Evolutionary conservation across 768 basidiomycete species (phyloP), one percentile per base, ranked within the genome.

Genomic region (Hirschioporus abietinus): DNA sequence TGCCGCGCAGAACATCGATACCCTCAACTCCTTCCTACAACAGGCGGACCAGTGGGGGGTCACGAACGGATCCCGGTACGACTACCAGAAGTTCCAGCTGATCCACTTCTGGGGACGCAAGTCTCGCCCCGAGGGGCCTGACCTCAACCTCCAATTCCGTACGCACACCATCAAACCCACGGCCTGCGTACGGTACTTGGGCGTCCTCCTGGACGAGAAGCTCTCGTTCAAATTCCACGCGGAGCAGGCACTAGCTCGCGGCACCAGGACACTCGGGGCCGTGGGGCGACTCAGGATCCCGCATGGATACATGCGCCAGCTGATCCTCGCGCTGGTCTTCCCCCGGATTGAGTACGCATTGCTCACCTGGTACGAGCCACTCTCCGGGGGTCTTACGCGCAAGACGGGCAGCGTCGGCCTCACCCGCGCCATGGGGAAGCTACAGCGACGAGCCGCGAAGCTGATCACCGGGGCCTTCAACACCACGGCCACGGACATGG

Each of bases 1-100:
- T n/a, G 76, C 80, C 10, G n/a, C 42, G 0, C 69, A 70, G 0
- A 74, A 74, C 0, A 71, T 73, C 27, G 1, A 1, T 0, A 74
- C 15, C 0, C 64, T 81, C 0, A 30, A 57, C 1, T 26, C 69
- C 30, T 74, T 81, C 68, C 15, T 35, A 15, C 10, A 10, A 58
- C 10, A 35, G 25, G 60, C 34, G 12, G 18, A 34, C 26, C 35
- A 30, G 25, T 34, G 36, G 42, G 63, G 35, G 15, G 65, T 30
- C 58, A 9, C 5, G 26, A 34, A 30, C n/a, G 58, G 23, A 35
- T 20, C 23, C 2, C 25, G 27, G 20, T 63, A 25, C 60, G 27
- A 25, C 10, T 7, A 9, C 7, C 12, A 3, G 59, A 68, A 68
- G 58, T 52, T 63, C 27, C 64, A 35, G 3, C 52, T 42, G 12